Conservation (phyloP, 2,329 filamentous ascomycete species). For the Cryphonectria nitschkei region DNA sequence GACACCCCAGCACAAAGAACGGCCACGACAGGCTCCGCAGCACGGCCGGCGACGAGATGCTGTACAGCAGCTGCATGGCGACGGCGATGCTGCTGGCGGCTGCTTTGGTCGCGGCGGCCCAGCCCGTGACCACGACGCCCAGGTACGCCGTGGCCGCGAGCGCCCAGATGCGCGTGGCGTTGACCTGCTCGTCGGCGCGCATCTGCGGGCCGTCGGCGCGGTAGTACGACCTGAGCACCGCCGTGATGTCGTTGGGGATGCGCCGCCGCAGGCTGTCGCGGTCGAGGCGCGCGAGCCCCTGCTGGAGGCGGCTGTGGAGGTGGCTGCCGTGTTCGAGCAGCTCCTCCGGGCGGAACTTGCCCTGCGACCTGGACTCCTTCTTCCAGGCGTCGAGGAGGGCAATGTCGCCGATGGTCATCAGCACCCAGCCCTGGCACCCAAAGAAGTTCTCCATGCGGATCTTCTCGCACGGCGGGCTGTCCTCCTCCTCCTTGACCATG, state of each 20-base stretch:
- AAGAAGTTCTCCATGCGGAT: conserved; percentile 51
- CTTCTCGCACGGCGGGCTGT: conserved; percentile 36
- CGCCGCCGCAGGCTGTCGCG: conserved; percentile 30
- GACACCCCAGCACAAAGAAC: conserved; percentile 37
- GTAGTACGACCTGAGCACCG: conserved; percentile 25
- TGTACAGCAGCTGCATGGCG: conserved; percentile 32
- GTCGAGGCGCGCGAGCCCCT: conserved; percentile 26
- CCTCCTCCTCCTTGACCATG: conserved; percentile 43
- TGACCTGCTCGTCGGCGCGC: conserved; percentile 27
- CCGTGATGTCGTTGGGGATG: conserved; percentile 27
- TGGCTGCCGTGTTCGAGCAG: conserved; percentile 23
- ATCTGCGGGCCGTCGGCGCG: conserved; percentile 20
- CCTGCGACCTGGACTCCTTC: conserved; percentile 44
- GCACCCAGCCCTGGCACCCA: conserved; percentile 58
- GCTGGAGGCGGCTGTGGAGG: conserved; percentile 30
- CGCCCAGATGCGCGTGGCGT: conserved; percentile 37
- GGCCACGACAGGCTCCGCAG: conserved; percentile 37
- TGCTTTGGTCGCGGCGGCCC: conserved; percentile 31
- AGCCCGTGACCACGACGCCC: conserved; percentile 34
- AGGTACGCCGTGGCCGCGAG: conserved; percentile 35
- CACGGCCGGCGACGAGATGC: conserved; percentile 31
- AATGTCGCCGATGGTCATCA: conserved; percentile 56
- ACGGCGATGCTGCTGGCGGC: conserved; percentile 31
- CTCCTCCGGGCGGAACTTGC: conserved; percentile 44
- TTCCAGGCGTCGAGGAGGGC: conserved; percentile 57